Conservation (phyloP, 2,329 filamentous ascomycete genomes). For the Xylariales sp. region DNA sequence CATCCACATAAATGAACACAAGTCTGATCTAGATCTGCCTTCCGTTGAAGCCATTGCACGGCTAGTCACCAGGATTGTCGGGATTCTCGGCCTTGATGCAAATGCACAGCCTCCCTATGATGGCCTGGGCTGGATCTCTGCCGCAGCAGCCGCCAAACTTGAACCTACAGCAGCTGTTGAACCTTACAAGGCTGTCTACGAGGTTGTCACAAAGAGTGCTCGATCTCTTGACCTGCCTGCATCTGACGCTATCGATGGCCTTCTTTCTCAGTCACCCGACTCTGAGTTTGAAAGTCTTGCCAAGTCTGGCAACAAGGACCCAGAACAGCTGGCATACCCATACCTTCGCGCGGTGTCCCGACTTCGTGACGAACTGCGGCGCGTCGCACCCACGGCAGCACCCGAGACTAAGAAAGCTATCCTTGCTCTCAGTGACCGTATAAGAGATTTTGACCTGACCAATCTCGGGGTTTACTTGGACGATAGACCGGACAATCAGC, state of each 20-base stretch:
- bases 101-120: constrained; percentile 50
- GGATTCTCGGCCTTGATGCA: constrained; percentile 76
- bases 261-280: constrained; percentile 40
- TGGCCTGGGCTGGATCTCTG: constrained; percentile 52
- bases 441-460: constrained; percentile 78
- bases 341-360: constrained; percentile 52
- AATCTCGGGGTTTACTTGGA: constrained; percentile 85
- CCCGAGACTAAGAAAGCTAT: constrained; percentile 63
- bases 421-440: constrained; percentile 70
- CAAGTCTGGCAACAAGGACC: constrained; percentile 41
- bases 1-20: constrained; percentile 45
- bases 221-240: constrained; percentile 40
- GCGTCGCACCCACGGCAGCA: constrained; percentile 41
- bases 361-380: constrained; percentile 59
- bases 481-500: constrained; percentile 63
- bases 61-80: constrained; percentile 80
- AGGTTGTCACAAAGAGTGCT: constrained; percentile 42
- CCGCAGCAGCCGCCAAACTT: constrained; percentile 28
- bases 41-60: constrained; percentile 57
- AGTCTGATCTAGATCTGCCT: constrained; percentile 37
- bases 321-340: constrained; percentile 49
- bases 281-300: constrained; percentile 42
- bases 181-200: constrained; percentile 42
- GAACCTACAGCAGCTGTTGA: constrained; percentile 41
- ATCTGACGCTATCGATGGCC: constrained; percentile 35